Conservation (phyloP, 768 basidiomycete species). For the Leccinellum luteum region DNA sequence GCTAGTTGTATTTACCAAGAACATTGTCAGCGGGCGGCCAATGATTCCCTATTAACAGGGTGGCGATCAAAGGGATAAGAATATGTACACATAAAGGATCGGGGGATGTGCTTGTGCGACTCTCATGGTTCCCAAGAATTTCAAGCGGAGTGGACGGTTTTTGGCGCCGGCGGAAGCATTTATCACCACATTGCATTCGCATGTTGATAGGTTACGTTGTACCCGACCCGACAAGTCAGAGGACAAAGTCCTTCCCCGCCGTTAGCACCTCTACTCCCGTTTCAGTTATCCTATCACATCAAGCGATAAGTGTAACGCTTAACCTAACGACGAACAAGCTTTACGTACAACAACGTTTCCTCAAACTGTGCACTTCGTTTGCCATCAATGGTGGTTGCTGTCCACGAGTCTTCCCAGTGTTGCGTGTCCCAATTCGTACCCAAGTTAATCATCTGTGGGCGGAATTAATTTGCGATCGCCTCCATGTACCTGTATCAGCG, state of each 20-base stretch:
- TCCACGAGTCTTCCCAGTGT: slow-evolving; percentile 97
- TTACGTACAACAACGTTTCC: slow-evolving; percentile 86
- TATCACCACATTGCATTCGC: slow-evolving; percentile 23
- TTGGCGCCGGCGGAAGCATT: slow-evolving; percentile 18
- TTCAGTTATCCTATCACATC: slow-evolving; percentile 72
- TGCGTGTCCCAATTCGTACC: slow-evolving; percentile 73
- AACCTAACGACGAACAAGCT: slow-evolving; percentile 1
- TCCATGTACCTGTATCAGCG: slow-evolving; percentile 1
- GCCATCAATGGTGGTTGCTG: slow-evolving; percentile 89
- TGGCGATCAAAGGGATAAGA: slow-evolving; percentile 29
- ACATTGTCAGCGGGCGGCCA: slow-evolving; percentile 26
- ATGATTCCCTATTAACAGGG: slow-evolving; percentile 25
- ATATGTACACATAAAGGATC: slow-evolving; percentile 31
- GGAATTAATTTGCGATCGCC: not conserved
- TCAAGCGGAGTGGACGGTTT: slow-evolving; percentile 15
- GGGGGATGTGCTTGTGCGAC: slow-evolving; percentile 22
- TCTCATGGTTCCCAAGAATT: slow-evolving; percentile 17
- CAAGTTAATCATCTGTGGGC: slow-evolving; percentile 83
- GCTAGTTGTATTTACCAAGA: slow-evolving; percentile 29
- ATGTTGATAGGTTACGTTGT: slow-evolving; percentile 17
- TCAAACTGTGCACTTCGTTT: slow-evolving; percentile 95
- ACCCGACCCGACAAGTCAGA: slow-evolving; percentile 19
- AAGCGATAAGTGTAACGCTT: slow-evolving; percentile 15
- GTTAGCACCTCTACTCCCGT: slow-evolving; percentile 88
- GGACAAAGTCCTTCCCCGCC: slow-evolving; percentile 39